Evolutionary conservation across 805 yeast genomes (phyloP).

Genomic region (Metschnikowia gelsemii): DNA sequence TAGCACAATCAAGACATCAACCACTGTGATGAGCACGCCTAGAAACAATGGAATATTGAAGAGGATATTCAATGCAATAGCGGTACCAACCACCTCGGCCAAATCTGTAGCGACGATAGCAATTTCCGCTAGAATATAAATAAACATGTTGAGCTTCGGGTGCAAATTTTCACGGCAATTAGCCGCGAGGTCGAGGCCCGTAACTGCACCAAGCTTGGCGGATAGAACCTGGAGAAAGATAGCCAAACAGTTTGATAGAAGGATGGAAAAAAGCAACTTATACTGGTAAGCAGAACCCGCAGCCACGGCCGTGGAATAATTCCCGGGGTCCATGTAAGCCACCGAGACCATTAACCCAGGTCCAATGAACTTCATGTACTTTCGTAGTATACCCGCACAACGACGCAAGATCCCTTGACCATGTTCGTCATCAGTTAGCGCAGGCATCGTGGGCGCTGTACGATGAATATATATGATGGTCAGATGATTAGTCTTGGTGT

Average conservation of each 20-base stretch:
- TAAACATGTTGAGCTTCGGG: slow-evolving; percentile 51
- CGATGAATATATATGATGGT: no score
- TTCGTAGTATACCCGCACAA: slow-evolving; percentile 27
- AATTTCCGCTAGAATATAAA: slow-evolving; percentile 79
- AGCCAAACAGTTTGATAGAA: slow-evolving; percentile 82
- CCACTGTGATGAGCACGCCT: slow-evolving; percentile 82
- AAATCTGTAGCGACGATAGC: slow-evolving; percentile 95
- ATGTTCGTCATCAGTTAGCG: slow-evolving; percentile 1
- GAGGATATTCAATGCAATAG: slow-evolving; percentile 83
- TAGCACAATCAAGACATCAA: slow-evolving; percentile 82
- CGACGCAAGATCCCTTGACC: slow-evolving; percentile 10
- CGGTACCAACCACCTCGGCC: slow-evolving; percentile 98
- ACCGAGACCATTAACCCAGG: slow-evolving; percentile 95
- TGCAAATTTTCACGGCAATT: slow-evolving; percentile 79
- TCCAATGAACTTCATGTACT: slow-evolving; percentile 72
- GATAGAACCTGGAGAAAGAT: slow-evolving; percentile 82
- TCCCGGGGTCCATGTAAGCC: slow-evolving; percentile 97
- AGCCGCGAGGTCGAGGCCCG: slow-evolving; percentile 89
- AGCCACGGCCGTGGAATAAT: slow-evolving; percentile 91
- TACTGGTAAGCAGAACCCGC: slow-evolving; percentile 88
- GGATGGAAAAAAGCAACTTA: slow-evolving; percentile 71
- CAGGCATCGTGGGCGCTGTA: slow-evolving; percentile 3
- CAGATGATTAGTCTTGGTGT: no score
- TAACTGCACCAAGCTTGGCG: slow-evolving; percentile 87
- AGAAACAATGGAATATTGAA: slow-evolving; percentile 74